A percentile compares a stretch with the other conserved stretches of the same genome.
phyloP scores from a whole-genome alignment of 2,329 filamentous ascomycete species.

The Rutstroemia sp. region DNA sequence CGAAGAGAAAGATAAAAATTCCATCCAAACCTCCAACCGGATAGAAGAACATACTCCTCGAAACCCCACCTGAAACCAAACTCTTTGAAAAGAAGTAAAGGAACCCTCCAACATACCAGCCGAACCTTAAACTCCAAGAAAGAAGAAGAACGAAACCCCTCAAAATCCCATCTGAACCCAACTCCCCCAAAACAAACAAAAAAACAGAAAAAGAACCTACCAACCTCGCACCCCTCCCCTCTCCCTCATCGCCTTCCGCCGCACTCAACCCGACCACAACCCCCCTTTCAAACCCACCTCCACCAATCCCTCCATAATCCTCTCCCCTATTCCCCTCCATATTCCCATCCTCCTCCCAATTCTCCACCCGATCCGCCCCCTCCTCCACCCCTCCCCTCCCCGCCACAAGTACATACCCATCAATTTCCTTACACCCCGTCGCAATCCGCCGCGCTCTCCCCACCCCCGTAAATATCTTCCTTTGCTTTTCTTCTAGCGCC shows the following conservation, averaged over 20 bases:
- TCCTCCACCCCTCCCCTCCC: constrained; percentile 1
- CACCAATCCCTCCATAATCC: background rate
- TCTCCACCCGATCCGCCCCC: no score
- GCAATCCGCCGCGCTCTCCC: constrained; percentile 9
- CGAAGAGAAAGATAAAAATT: no score
- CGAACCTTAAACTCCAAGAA: no score
- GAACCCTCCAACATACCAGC: no score
- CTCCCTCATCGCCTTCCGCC: constrained; percentile 22
- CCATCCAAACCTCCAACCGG: no score
- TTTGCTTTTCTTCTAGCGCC: constrained; percentile 18
- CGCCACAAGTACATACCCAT: constrained; percentile 19
- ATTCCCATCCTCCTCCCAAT: no score
- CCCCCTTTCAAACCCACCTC: constrained; percentile 17
- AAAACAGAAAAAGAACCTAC: constrained; percentile 18
- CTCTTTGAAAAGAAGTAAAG: no score
- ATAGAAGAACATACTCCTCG: no score
- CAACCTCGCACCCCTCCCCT: constrained; percentile 20
- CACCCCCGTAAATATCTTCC: constrained; percentile 12
- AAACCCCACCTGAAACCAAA: no score
- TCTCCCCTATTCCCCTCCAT: background rate
- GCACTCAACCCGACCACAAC: constrained; percentile 25
- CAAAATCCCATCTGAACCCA: no score
- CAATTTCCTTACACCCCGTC: constrained; percentile 19
- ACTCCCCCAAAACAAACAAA: background rate
- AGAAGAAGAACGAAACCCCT: no score